Evolutionary conservation across 1,284 basidiomycete genomes (phyloP), one percentile per base, ranked within the genome.

Genomic region (Salmacisia buchloeana): DNA sequence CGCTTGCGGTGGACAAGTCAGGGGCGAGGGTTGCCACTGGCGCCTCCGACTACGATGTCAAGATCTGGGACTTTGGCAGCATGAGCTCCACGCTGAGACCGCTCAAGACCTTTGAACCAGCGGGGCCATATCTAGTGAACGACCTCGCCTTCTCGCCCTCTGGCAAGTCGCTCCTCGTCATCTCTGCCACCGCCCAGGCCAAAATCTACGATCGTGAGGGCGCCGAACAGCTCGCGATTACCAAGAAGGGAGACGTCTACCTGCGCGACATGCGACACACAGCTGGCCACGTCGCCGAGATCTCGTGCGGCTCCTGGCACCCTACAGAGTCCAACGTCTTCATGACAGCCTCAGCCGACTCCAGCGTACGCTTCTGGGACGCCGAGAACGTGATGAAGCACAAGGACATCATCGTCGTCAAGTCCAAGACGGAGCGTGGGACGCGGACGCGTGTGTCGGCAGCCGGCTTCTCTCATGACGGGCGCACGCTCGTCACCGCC

Each of bases 191-290:
- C 2, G 83, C 86, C 4, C 90, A 94, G 77, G 87, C 93, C 0
- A 94, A 91, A 80, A 80, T 98, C 41, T 98, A 89, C 78, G 88
- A 89, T 74, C 63, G 73, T 3, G 73, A 79, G 23, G 77, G 74
- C 12, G 63, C 63, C 1, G 67, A 73, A 35, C 43, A 33, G 21
- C n/a, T 74, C 0, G 67, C 62, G 0, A 64, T 58, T 34, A 77
- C 65, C 85, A 90, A 65, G 89, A 97, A 97, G 82, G 96, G 96
- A 36, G 96, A 99, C 81, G 91, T 90, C 68, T 99, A 97, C 79
- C 90, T 99, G 73, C 88, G 96, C 61, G 96, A 99, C 81, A 96
- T 98, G 91, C 92, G 92, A 80, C 89, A 97, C 76, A 98, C 96
- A 64, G 85, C 86, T 54, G 96, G 96, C 1, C 96, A 99, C 81